Evolutionary conservation across 2,329 filamentous ascomycete genomes (phyloP), one percentile per base, ranked within the genome.

Genomic region (Colletotrichum liriopes): DNA sequence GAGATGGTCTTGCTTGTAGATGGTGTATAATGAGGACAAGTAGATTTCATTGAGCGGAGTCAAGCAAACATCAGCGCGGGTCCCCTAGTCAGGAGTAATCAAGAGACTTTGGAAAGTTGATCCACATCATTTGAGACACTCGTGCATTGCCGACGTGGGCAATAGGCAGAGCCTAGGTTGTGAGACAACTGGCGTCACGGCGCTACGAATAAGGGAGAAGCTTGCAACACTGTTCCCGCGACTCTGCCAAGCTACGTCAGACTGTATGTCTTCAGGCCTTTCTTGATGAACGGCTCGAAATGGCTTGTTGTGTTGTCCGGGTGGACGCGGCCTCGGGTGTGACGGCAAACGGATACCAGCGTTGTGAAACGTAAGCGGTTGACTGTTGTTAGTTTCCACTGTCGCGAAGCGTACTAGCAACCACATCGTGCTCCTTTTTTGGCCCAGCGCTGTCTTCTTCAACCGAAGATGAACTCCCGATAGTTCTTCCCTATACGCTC

Each of bases 401-500:
- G 26, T 37, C 0, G 18, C 26, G 14, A 35, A 39, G 43, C 14
- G 20, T 1, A 37, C 14, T 43, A 5, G 20, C 37, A 59, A 1
- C 51, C 23, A 20, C 32, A 5, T 29, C 32, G 16, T 32, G 20
- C 9, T 26, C 18, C 23, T n/a, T 5, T n/a, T 64, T 9, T 26
- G 18, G 26, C 12, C 23, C 26, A 16, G 18, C 29, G 47, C 37
- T 69, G 82, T 11, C 20, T 9, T 55, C 18, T 41, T 77, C 74
- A 80, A 4, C 93, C 94, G 80, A 93, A 93, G 11, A 94, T 87
- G 80, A 98, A 98, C 5, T 87, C 85, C 65, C 87, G 87, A 89
- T 94, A 98, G 79, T 98, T 99, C 32, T 83, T 84, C 0, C 89
- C 91, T 71, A 98, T 85, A 67, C 82, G 87, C 76, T 82, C 84